These are phyloP conservation scores for Aquilaria malaccensis DNA, from an alignment of 345 rosid species.

Conservation along the genomic window DNA sequence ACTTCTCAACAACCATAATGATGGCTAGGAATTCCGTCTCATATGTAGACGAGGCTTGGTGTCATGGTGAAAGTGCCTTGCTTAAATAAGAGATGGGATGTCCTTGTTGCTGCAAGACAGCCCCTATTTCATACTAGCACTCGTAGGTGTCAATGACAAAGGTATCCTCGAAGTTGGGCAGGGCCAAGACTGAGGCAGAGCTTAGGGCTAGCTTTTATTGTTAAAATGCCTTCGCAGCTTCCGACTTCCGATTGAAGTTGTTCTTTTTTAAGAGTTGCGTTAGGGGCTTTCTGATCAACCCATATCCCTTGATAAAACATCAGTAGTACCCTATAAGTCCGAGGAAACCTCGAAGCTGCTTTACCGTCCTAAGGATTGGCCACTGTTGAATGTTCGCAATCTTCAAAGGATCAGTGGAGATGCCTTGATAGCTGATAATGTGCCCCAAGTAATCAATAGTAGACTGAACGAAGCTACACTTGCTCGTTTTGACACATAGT, in stretches of 20 bases:
- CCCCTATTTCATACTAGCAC: background rate
- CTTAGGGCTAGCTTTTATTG: background rate
- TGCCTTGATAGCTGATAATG: background rate
- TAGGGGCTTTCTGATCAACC: background rate
- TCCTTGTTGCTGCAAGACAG: background rate
- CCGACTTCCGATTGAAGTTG: too few species aligned
- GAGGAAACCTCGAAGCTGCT: too few species aligned
- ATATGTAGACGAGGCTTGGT: background rate
- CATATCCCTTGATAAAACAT: background rate
- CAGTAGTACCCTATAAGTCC: too few species aligned
- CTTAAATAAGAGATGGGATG: background rate
- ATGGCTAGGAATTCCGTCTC: background rate
- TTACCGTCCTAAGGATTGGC: too few species aligned
- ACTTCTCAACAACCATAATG: background rate
- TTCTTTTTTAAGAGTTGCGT: background rate
- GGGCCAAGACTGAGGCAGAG: background rate
- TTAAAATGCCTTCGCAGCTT: background rate
- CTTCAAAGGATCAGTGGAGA: background rate
- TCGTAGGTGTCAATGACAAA: background rate
- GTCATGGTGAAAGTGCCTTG: background rate
- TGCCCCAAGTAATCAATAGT: background rate
- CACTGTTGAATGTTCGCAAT: background rate
- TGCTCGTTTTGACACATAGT: background rate
- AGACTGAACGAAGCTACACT: background rate
- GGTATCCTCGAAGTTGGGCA: background rate